Evolutionary conservation across 2,329 filamentous ascomycete species (phyloP), one percentile per base, ranked within the genome.

Genomic region (Trichoderma guizhouense): DNA sequence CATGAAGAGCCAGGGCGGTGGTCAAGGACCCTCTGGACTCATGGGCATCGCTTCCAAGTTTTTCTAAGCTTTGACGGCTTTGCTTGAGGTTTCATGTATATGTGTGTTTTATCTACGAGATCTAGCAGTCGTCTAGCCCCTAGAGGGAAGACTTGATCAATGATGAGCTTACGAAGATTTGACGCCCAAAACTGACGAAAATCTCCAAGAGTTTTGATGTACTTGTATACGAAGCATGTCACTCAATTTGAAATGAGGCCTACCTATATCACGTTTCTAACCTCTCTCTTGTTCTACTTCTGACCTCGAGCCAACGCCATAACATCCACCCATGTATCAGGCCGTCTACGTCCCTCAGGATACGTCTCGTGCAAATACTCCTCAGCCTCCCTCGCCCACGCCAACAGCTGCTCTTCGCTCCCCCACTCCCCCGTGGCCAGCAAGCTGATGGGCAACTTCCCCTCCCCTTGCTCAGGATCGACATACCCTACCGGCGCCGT

Each of bases 401-500:
- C 82, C 34, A 92, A 79, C 73, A 92, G 80, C 76, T 84, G 83
- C 80, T 92, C 90, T 79, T 92, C 90, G 34, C 83, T 84, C 0
- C 90, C 90, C 90, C 90, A 92, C 79, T 91, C 89, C 7, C 84
- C 89, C 82, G 89, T 87, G 1, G 87, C 90, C 86, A 91, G 86
- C 73, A 92, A 76, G 6, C 89, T 87, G 26, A 92, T 81, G 0
- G 90, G 88, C 68, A 92, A 74, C 76, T 83, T 86, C 0, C 91
- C 92, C 71, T 85, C 82, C 2, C 88, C 89, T 75, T 87, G 83
- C 7, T 82, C 81, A 0, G 87, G 84, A 30, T 88, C 83, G 4
- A 84, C 86, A 81, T 94, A 97, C 1, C 93, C 94, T 12, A 93
- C 90, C 0, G 95, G 94, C 43, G 89, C 90, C 60, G 85, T 90